Percentiles rank a stretch among this genome's conserved stretches.
These are phyloP conservation scores for Paramecium primaurelia DNA, from an alignment of 73 alveolate genomes.

Conservation along the genomic window DNA sequence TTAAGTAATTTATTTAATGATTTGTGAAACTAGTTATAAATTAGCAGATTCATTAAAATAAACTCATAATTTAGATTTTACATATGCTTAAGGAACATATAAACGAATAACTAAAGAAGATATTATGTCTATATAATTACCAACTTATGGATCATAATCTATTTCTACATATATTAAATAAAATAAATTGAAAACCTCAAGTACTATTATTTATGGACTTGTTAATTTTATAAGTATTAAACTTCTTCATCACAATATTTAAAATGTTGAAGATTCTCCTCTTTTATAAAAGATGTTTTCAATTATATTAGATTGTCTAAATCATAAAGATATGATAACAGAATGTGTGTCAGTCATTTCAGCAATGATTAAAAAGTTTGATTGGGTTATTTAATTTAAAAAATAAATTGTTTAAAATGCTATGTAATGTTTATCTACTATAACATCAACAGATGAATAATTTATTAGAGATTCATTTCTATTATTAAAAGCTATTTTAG, in stretches of 20 bases:
- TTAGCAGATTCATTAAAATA: not conserved
- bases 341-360: not conserved
- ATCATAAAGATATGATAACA: not conserved
- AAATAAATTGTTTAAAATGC: not conserved
- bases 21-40: slow-evolving; percentile 10
- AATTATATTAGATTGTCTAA: not conserved
- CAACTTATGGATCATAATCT: not conserved
- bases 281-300: not conserved
- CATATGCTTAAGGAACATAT: not conserved
- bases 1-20: not conserved
- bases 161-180: not conserved
- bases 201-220: not conserved
- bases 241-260: not conserved
- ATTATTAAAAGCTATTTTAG: not conserved
- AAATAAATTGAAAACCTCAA: not conserved
- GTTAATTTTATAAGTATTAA: not conserved
- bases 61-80: not conserved
- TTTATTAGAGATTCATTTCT: not conserved
- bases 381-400: not conserved
- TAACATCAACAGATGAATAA: slow-evolving; percentile 48
- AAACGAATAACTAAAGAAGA: not conserved
- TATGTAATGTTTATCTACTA: not conserved
- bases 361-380: not conserved
- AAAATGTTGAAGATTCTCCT: slow-evolving; percentile 28
- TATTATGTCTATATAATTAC: not conserved